A percentile compares a stretch with the other conserved stretches of the same genome.
These are phyloP conservation scores for Cnidoscolus chayamansa DNA, from an alignment of 441 rosid species.

Conservation along the genomic window DNA sequence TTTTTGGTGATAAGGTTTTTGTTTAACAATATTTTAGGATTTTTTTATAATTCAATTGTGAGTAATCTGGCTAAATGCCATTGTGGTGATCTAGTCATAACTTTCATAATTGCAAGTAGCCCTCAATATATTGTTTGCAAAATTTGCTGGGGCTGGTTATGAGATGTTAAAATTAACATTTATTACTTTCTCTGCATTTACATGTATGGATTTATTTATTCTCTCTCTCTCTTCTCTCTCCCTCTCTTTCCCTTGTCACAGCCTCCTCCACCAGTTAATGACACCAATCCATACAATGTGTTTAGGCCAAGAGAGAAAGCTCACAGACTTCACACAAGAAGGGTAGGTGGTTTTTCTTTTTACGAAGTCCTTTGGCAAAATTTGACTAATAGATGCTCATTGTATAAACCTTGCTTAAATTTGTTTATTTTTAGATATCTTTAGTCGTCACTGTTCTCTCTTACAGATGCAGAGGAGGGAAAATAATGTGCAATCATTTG, in stretches of 20 bases:
- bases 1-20: neutral
- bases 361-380: neutral
- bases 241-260: slow-evolving; percentile 32
- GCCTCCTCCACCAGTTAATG: slow-evolving; percentile 98
- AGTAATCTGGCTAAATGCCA: neutral
- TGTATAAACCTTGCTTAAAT: neutral
- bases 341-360: slow-evolving; percentile 43
- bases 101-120: neutral
- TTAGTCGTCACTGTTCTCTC: slow-evolving; percentile 15
- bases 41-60: neutral
- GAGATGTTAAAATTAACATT: neutral
- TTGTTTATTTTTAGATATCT: slow-evolving; percentile 3
- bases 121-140: neutral
- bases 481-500: slow-evolving; percentile 94
- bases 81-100: neutral
- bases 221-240: neutral
- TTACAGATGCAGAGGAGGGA: slow-evolving; percentile 95
- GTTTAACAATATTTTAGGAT: neutral
- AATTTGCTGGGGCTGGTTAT: neutral
- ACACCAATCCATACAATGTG: slow-evolving; percentile 94
- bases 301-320: slow-evolving; percentile 95
- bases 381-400: neutral
- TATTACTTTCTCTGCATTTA: neutral
- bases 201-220: neutral
- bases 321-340: slow-evolving; percentile 91